Percentiles rank a stretch among this genome's conserved stretches.
phyloP scores from a whole-genome alignment of 2,329 filamentous ascomycete genomes.

The Colletotrichum melonis region DNA sequence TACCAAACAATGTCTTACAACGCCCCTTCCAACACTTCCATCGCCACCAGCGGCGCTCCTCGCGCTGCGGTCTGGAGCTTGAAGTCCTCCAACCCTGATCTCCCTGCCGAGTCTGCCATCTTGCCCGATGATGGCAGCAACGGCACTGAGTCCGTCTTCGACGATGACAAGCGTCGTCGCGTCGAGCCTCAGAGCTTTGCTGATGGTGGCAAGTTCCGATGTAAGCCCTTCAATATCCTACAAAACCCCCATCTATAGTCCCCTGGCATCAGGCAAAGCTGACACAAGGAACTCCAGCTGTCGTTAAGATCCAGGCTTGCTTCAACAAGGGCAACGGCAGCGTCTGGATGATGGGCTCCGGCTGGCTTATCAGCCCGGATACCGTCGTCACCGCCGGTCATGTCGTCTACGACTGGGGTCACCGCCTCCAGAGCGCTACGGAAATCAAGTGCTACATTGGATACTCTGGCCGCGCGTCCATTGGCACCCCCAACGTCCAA shows the following conservation, averaged over 20 bases:
- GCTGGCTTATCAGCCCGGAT: constrained; percentile 39
- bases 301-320: constrained; percentile 30
- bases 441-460: constrained; percentile 49
- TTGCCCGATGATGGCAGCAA: neutral
- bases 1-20: neutral
- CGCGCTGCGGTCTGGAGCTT: neutral
- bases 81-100: neutral
- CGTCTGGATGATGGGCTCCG: constrained; percentile 39
- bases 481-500: constrained; percentile 14
- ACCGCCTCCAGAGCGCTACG: constrained; percentile 36
- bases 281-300: neutral
- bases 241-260: too few relatives aligned
- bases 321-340: constrained; percentile 15
- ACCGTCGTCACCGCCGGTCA: constrained; percentile 40
- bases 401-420: constrained; percentile 40
- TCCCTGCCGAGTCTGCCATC: neutral
- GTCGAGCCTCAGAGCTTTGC: neutral
- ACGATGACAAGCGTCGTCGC: neutral
- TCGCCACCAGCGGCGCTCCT: neutral
- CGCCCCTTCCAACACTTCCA: neutral
- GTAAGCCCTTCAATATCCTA: neutral
- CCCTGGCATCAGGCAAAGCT: too few relatives aligned
- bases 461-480: constrained; percentile 42
- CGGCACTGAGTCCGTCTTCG: neutral
- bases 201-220: neutral